Conservation (phyloP, 2,329 filamentous ascomycete species). For the Pleoardoris graminearum region DNA sequence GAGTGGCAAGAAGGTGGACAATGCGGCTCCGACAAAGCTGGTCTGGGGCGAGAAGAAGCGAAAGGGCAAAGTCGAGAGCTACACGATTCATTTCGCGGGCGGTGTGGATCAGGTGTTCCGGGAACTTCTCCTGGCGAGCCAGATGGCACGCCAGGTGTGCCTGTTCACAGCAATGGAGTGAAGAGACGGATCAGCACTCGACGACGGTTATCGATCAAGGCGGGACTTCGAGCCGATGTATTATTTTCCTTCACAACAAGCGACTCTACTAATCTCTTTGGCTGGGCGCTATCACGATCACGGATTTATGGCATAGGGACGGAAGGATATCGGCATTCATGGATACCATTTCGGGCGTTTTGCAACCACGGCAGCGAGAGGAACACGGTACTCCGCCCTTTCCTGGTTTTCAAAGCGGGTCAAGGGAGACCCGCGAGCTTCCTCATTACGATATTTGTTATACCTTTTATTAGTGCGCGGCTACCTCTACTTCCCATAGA, state of each 20-base stretch:
- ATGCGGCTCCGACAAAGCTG: constrained; percentile 33
- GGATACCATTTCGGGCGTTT: constrained; percentile 23
- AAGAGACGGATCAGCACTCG: background rate
- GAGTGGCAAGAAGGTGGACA: constrained; percentile 41
- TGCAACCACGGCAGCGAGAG: background rate
- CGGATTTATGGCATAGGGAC: constrained; percentile 2
- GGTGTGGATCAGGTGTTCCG: constrained; percentile 45
- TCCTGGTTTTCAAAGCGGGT: background rate
- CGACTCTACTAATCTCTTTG: background rate
- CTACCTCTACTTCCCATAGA: constrained; percentile 4
- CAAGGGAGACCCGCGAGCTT: background rate
- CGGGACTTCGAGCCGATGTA: constrained; percentile 2
- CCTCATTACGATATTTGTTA: background rate
- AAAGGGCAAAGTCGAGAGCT: constrained; percentile 43
- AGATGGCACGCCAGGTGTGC: constrained; percentile 44
- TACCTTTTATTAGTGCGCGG: background rate
- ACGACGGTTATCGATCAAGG: background rate
- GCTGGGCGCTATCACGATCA: constrained; percentile 2
- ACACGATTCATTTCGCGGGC: constrained; percentile 44
- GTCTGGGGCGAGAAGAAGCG: constrained; percentile 45
- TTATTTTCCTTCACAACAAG: constrained; percentile 2
- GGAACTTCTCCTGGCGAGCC: constrained; percentile 42
- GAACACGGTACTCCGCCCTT: constrained; percentile 8
- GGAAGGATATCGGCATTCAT: constrained; percentile 13
- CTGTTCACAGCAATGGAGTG: constrained; percentile 44